phyloP scores from a whole-genome alignment of 1,284 basidiomycete species.

The Irpex sp. region DNA sequence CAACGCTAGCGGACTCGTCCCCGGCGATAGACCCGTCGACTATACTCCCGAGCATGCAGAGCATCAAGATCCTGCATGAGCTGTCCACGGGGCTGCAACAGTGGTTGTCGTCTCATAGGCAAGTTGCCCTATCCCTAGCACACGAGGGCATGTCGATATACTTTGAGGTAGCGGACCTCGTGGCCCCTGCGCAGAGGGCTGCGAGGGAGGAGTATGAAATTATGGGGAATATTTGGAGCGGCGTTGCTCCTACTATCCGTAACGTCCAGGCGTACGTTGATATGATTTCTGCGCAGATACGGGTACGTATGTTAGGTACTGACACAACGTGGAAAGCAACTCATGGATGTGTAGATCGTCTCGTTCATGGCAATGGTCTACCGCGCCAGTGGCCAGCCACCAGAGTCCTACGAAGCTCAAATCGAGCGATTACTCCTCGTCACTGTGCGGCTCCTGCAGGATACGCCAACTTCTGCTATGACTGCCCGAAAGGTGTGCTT shows the following conservation, averaged over 20 bases:
- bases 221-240: constrained; percentile 82
- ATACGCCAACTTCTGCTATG: constrained; percentile 90
- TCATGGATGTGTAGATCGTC: constrained; percentile 60
- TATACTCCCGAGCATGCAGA: constrained; percentile 70
- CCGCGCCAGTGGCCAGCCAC: constrained; percentile 42
- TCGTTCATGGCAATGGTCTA: constrained; percentile 93
- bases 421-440: constrained; percentile 81
- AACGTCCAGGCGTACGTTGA: constrained; percentile 84
- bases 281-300: constrained; percentile 91
- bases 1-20: constrained; percentile 72
- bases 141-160: constrained; percentile 74
- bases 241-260: constrained; percentile 75
- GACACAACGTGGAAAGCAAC: background rate
- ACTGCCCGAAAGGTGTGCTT: constrained; percentile 66
- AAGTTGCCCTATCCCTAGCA: constrained; percentile 66
- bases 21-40: constrained; percentile 48
- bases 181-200: constrained; percentile 85
- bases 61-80: constrained; percentile 95
- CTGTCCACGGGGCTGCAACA: constrained; percentile 93
- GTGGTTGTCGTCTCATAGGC: constrained; percentile 81
- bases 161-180: constrained; percentile 72
- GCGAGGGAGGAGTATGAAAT: constrained; percentile 80
- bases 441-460: constrained; percentile 86
- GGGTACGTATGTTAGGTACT: constrained; percentile 42
- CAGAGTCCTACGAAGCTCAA: constrained; percentile 73